Base-by-base conservation (phyloP, 768 basidiomycete genomes). In the Russula foetens region DNA sequence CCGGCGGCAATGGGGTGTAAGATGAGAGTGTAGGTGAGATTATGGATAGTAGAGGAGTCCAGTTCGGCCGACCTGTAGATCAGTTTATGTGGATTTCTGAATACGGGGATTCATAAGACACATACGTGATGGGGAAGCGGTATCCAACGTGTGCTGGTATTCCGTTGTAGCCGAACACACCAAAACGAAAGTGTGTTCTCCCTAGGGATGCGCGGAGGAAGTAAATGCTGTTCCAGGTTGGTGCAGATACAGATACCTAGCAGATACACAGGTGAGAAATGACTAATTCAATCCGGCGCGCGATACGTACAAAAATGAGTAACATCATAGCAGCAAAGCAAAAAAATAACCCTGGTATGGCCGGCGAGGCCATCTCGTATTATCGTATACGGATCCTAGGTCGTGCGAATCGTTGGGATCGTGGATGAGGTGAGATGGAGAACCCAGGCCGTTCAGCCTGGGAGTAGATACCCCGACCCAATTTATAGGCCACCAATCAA, bases 1-100 rank as follows among this genome's bases (percentile, higher is more conserved):
- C 82, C 87, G 12, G 86, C 86, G 55, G 86, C 86, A 66, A 94
- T 84, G 33, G 91, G 90, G 71, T 92, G 87, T 26, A 94, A 78
- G 65, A 94, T 84, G 58, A 93, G 78, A 15, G 79, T 76, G 70
- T 75, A 80, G 17, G 91, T 92, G 62, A 93, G 81, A 69, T 85
- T 86, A 68, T 84, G 79, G 41, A 91, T 75, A 43, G 81, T 72
- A 7, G 64, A 67, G 11, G 79, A 79, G 70, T 84, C 81, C 6
- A 88, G 68, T 26, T 71, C 72, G 46, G 69, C 65, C 57, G 78
- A 74, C 58, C 80, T 81, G 67, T 35, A 45, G 61, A 33, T 38
- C 58, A 51, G 45, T 62, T 15, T 53, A 26, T 45, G 57, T 56
- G 15, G 29, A 50, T 17, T n/a, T 39, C 41, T 15, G 39, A 53